A percentile compares a stretch with the other conserved stretches of the same genome.
phyloP scores from a whole-genome alignment of 768 basidiomycete species.

The Guyanaporus albipodus region DNA sequence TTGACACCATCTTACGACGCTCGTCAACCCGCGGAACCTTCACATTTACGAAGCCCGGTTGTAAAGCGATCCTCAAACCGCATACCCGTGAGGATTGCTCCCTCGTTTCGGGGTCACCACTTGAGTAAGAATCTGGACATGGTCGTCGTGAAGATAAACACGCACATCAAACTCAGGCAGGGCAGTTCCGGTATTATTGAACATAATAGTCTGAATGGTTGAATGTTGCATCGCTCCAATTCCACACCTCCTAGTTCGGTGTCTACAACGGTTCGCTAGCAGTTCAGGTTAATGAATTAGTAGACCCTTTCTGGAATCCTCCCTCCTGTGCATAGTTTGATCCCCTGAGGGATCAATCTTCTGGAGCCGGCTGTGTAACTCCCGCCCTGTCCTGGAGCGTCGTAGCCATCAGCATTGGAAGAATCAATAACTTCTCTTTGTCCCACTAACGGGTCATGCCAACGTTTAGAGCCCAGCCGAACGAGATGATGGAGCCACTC shows the following conservation, averaged over 20 bases:
- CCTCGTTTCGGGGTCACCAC: slow-evolving; percentile 31
- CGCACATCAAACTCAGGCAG: slow-evolving; percentile 43
- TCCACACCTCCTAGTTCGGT: no score
- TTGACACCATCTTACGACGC: not conserved
- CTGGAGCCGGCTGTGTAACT: slow-evolving; percentile 21
- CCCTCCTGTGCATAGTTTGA: not conserved
- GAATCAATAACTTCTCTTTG: slow-evolving; percentile 46
- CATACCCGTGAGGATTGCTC: slow-evolving; percentile 31
- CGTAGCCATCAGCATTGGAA: slow-evolving; percentile 42
- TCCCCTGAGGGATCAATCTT: slow-evolving; percentile 11
- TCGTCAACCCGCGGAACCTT: no score
- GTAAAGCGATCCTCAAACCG: slow-evolving; percentile 28
- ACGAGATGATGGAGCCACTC: slow-evolving; percentile 18
- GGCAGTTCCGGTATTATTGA: no score
- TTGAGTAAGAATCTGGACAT: slow-evolving; percentile 16
- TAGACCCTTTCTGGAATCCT: no score
- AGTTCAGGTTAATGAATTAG: not conserved
- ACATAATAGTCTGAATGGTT: not conserved
- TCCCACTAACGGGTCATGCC: slow-evolving; percentile 47
- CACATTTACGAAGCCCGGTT: slow-evolving; percentile 29
- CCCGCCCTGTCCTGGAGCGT: slow-evolving; percentile 26
- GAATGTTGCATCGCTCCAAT: not conserved
- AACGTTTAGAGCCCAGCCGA: not conserved
- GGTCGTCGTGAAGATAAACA: slow-evolving; percentile 22
- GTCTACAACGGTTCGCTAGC: no score